Evolutionary conservation across 495 filamentous ascomycete genomes (phyloP).

Genomic region (Neurospora tetrasperma): DNA sequence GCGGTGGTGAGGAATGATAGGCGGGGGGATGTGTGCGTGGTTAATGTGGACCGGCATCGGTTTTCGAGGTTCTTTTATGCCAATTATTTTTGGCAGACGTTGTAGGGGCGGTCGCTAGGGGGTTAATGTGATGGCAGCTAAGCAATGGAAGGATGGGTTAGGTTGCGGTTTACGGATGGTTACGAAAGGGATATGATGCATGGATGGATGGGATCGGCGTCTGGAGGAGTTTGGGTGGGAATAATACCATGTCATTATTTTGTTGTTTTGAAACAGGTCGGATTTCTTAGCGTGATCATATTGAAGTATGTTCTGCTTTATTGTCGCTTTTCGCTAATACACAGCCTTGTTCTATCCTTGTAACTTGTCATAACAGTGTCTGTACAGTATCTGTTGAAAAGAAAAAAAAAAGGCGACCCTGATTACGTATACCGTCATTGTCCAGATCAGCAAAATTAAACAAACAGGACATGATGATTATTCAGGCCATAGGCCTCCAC

Average conservation of each 20-base stretch:
- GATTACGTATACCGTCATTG: neutral
- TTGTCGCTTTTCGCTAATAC: neutral
- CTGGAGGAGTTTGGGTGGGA: neutral
- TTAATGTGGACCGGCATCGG: constrained; percentile 78
- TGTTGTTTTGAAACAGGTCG: neutral
- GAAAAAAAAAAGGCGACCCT: neutral
- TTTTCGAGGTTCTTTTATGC: constrained; percentile 88
- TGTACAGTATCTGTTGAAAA: neutral
- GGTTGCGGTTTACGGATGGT: neutral
- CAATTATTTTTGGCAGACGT: constrained; percentile 90
- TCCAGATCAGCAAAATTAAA: neutral
- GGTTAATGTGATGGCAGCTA: no score
- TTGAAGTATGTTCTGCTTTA: neutral
- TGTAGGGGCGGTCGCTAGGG: constrained; percentile 33
- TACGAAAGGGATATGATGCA: neutral
- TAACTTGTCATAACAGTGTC: neutral
- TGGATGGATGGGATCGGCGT: neutral
- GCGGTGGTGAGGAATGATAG: constrained; percentile 77
- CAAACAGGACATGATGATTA: neutral
- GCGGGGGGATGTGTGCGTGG: constrained; percentile 87
- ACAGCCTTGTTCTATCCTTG: neutral
- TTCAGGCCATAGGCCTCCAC: neutral
- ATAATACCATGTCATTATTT: neutral
- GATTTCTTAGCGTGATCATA: neutral
- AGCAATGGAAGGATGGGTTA: neutral